Evolutionary conservation across 352 stramenopile genomes (phyloP), one percentile per base, ranked within the genome.

Genomic region (Phytophthora palmivora): DNA sequence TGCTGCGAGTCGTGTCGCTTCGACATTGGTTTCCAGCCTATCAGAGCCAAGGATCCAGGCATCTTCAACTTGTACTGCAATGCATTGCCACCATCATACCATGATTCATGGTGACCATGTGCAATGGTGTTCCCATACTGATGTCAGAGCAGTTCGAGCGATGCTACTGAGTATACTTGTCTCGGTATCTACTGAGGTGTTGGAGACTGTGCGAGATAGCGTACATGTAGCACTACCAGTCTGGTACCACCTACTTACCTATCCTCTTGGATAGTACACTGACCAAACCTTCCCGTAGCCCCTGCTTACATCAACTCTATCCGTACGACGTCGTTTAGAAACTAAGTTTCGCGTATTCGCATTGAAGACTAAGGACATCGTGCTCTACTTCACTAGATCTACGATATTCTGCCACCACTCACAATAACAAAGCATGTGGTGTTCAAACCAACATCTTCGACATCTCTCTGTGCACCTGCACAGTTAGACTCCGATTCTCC

Each of bases 361-460:
- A 45, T 30, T 37, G 45, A 38, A 58, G 36, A 2, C 26, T 44
- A 48, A 37, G 18, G 19, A 63, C 45, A 49, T 45, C 16, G n/a
- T 14, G 28, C 56, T 51, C 37, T 36, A 48, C 32, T 52, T 18
- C 53, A 55, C 43, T 49, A 55, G 11, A 42, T 11, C 22, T 57
- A 38, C 34, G 19, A 34, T 39, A 24, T 37, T 47, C 36, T 28
- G 50, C 21, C 44, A 49, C 56, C 44, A 58, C 43, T 42, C 50
- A 58, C 56, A 64, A 64, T 58, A 58, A 58, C 55, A 63, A 39
- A 52, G 46, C 44, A 44, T 32, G 36, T 10, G 16, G 32, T 28
- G 28, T n/a, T 15, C n/a, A 8, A 8, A 45, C 6, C n/a, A n/a
- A n/a, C n/a, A n/a, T n/a, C n/a, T n/a, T n/a, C n/a, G n/a, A 19